phyloP scores from a whole-genome alignment of 129 eudicot species.

The Kitagawia praeruptora region DNA sequence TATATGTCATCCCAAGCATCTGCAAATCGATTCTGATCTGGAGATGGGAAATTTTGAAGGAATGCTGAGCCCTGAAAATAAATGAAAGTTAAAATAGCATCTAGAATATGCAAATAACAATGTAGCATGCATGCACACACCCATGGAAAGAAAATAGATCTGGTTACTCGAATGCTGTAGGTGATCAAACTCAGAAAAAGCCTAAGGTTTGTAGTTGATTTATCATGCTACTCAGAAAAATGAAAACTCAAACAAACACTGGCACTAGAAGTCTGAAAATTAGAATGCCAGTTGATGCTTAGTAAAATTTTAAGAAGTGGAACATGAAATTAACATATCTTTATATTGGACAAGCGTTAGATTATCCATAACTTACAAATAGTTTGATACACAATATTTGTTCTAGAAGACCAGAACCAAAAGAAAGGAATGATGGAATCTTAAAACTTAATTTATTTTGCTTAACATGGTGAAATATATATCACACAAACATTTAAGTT shows the following conservation, averaged over 20 bases:
- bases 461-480: not conserved
- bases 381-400: not conserved
- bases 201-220: not conserved
- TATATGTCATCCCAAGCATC: too few species aligned
- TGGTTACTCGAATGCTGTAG: too few species aligned
- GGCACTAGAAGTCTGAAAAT: not conserved
- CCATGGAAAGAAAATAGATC: too few species aligned
- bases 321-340: not conserved
- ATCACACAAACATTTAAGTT: too few species aligned
- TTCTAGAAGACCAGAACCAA: not conserved
- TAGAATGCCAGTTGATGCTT: not conserved
- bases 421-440: not conserved
- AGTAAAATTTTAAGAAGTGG: not conserved
- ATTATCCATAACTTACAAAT: not conserved
- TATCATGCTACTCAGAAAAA: not conserved
- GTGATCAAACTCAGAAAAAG: too few species aligned
- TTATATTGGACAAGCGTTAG: not conserved
- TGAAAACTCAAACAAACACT: not conserved
- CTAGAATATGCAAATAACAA: too few species aligned
- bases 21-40: too few species aligned
- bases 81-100: too few species aligned
- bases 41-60: too few species aligned
- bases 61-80: too few species aligned
- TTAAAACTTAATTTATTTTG: not conserved
- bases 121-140: too few species aligned